Conservation (phyloP, 352 stramenopile species). For the Pythium grandisporangium region DNA sequence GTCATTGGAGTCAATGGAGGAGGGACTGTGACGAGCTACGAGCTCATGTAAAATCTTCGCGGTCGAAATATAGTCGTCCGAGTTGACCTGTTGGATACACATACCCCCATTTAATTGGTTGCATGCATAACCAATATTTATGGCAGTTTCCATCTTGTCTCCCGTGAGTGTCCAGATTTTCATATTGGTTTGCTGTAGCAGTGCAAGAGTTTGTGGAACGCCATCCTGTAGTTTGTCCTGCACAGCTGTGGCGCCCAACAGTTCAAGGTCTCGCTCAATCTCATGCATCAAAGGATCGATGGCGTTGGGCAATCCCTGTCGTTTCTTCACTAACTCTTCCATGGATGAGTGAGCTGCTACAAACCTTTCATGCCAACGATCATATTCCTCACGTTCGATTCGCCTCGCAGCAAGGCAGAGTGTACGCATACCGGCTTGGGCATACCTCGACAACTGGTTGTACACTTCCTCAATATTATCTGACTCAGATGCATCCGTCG, state of each 20-base stretch:
- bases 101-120: constrained; percentile 77
- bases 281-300: constrained; percentile 77
- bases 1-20: not conserved
- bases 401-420: constrained; percentile 62
- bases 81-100: constrained; percentile 54
- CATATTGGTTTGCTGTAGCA: constrained; percentile 85
- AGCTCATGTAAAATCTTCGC: constrained; percentile 41
- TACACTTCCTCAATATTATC: constrained; percentile 26
- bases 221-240: constrained; percentile 91
- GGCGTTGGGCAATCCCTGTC: constrained; percentile 46
- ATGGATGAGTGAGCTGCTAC: constrained; percentile 43
- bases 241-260: constrained; percentile 87
- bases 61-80: constrained; percentile 51
- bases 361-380: constrained; percentile 51
- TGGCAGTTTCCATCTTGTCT: constrained; percentile 93
- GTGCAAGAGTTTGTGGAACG: constrained; percentile 80
- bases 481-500: too few relatives aligned
- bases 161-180: constrained; percentile 94
- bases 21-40: constrained; percentile 8
- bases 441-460: constrained; percentile 55
- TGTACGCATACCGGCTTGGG: constrained; percentile 68
- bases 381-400: constrained; percentile 36
- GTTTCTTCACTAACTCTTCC: constrained; percentile 64
- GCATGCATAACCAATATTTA: constrained; percentile 93
- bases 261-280: constrained; percentile 66